phyloP scores from a whole-genome alignment of 2,329 filamentous ascomycete species.

The Apiospora pterosperma region DNA sequence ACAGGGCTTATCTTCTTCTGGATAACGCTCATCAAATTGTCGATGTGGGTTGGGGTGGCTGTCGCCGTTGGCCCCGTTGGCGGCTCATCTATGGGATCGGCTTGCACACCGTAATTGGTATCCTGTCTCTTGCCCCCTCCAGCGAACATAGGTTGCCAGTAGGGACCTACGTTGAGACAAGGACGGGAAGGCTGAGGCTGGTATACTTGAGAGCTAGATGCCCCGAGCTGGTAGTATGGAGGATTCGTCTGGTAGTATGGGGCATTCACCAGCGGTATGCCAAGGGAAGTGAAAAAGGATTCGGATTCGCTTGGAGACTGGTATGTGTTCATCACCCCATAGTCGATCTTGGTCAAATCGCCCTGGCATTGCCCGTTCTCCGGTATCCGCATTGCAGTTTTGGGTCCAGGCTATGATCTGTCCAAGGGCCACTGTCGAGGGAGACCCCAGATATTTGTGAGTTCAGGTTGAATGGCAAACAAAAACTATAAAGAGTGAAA shows the following conservation, averaged over 20 bases:
- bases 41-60: background rate
- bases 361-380: background rate
- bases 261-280: background rate
- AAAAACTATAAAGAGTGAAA: no score
- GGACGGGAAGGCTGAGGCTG: background rate
- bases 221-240: background rate
- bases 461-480: background rate
- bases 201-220: background rate
- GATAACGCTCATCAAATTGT: background rate
- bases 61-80: background rate
- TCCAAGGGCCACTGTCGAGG: background rate
- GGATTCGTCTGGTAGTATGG: background rate
- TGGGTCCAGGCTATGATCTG: no score
- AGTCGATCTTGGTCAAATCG: background rate
- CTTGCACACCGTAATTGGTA: background rate
- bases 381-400: background rate
- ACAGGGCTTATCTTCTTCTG: background rate
- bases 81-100: background rate
- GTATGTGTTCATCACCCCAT: background rate
- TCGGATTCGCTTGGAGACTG: background rate
- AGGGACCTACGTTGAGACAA: no score
- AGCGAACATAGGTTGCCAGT: no score
- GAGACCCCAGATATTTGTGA: background rate
- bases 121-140: no score
- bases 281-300: background rate